Evolutionary conservation across 768 basidiomycete species (phyloP), one percentile per base, ranked within the genome.

Genomic region (Lyophyllum decastes): DNA sequence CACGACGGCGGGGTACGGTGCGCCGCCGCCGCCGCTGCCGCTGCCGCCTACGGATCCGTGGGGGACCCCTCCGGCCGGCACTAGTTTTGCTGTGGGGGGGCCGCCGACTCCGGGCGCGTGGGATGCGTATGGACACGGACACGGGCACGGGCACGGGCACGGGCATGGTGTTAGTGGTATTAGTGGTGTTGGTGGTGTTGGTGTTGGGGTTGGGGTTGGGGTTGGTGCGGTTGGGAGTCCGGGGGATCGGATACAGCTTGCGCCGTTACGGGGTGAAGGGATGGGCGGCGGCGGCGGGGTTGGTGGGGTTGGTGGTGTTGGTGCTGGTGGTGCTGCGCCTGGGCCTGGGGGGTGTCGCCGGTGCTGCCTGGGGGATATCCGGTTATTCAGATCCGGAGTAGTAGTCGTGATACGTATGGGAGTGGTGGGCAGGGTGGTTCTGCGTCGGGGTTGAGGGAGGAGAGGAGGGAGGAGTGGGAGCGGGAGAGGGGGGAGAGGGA

Each of bases 171-270:
- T n/a, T n/a, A n/a, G n/a, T n/a, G n/a, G n/a, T n/a, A n/a, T n/a
- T n/a, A n/a, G n/a, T n/a, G n/a, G n/a, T n/a, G n/a, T n/a, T n/a
- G n/a, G n/a, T n/a, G n/a, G n/a, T n/a, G n/a, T n/a, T n/a, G n/a
- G n/a, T n/a, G n/a, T n/a, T n/a, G n/a, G n/a, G n/a, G n/a, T n/a
- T n/a, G n/a, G n/a, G n/a, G n/a, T n/a, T n/a, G n/a, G n/a, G n/a
- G n/a, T n/a, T n/a, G 52, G 62, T 60, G 49, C 65, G 62, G 64
- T 63, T 34, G 67, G 61, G 17, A 57, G 64, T 24, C 61, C 64
- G 27, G 69, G 66, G 24, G 80, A 78, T 58, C 64, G 83, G 51
- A 83, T 85, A 52, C 83, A 85, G 70, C 73, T 87, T 2, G 83
- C 85, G 43, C 86, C 86, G 57, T 64, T 88, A 64, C 46, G 81